A percentile compares a stretch with the other conserved stretches of the same genome.
These are phyloP conservation scores for Magnolia officinalis DNA, from an alignment of 164 flowering plant species.

Conservation along the genomic window DNA sequence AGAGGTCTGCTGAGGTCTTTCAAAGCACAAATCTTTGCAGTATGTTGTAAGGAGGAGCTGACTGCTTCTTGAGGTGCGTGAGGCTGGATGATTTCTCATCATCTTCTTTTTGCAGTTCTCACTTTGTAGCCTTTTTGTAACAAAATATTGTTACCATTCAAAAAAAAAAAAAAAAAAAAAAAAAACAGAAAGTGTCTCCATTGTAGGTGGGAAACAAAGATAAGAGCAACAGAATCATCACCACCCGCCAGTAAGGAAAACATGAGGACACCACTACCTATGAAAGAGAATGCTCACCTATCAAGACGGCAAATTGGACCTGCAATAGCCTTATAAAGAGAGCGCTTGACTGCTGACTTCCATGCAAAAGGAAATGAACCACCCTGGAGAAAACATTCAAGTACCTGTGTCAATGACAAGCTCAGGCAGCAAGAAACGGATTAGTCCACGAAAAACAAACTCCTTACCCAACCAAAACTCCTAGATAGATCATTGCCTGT, in stretches of 20 bases:
- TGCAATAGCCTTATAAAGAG: slow-evolving; percentile 48
- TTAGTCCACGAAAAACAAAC: slow-evolving; percentile 4
- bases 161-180: too few relatives aligned
- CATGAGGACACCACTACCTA: background rate
- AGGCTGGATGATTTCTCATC: background rate
- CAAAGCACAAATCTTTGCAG: too few relatives aligned
- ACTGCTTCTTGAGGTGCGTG: too few relatives aligned
- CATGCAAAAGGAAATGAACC: slow-evolving; percentile 98
- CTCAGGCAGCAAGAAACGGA: background rate
- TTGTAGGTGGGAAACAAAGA: background rate
- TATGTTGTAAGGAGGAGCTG: too few relatives aligned
- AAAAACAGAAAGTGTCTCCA: background rate
- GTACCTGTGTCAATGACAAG: background rate
- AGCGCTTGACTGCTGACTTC: slow-evolving; percentile 78
- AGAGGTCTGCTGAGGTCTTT: too few relatives aligned
- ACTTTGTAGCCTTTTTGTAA: background rate
- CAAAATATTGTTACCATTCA: too few relatives aligned
- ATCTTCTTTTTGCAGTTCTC: background rate
- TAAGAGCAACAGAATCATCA: background rate
- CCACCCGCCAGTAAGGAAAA: background rate
- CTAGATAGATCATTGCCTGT: slow-evolving; percentile 90
- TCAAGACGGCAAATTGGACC: slow-evolving; percentile 76
- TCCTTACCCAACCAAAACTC: slow-evolving; percentile 95
- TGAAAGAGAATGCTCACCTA: slow-evolving; percentile 42
- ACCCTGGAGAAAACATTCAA: slow-evolving; percentile 49